Percentiles rank a stretch among this genome's conserved stretches.
phyloP scores from a whole-genome alignment of 441 rosid species.

The Gossypium davidsonii region DNA sequence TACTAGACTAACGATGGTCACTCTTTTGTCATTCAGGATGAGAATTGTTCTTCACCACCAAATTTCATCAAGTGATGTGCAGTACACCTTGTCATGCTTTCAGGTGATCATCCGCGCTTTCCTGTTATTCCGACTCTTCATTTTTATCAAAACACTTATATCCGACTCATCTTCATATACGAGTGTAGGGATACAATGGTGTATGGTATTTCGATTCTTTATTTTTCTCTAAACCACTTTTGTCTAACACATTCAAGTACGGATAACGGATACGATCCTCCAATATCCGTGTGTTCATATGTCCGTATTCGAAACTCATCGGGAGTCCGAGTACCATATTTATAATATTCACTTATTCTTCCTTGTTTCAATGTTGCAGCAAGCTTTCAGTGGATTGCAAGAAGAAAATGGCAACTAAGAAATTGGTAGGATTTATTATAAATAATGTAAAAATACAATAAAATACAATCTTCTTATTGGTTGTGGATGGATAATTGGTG shows the following conservation, averaged over 20 bases:
- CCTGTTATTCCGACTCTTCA: neutral
- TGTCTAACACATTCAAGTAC: too few relatives aligned
- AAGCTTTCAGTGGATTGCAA: slow-evolving; percentile 27
- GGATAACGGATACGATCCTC: too few relatives aligned
- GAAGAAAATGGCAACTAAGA: slow-evolving; percentile 31
- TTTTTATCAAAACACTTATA: neutral
- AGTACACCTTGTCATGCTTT: slow-evolving; percentile 55
- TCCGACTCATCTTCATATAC: neutral
- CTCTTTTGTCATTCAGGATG: slow-evolving; percentile 33
- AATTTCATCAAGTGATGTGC: slow-evolving; percentile 68
- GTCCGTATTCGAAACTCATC: neutral
- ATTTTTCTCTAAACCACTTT: too few relatives aligned
- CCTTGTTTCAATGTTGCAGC: slow-evolving; percentile 28
- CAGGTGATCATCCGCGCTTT: slow-evolving; percentile 32
- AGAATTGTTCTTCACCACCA: slow-evolving; percentile 87
- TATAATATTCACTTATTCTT: neutral
- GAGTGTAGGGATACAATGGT: too few relatives aligned
- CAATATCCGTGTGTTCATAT: neutral
- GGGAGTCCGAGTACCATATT: neutral
- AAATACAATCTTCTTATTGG: neutral
- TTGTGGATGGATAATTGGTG: neutral
- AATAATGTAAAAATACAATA: too few relatives aligned
- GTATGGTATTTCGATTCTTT: too few relatives aligned
- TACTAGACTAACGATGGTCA: neutral
- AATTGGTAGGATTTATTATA: neutral